Base-by-base conservation (phyloP, 1,284 basidiomycete species). In the Athelia sp. region DNA sequence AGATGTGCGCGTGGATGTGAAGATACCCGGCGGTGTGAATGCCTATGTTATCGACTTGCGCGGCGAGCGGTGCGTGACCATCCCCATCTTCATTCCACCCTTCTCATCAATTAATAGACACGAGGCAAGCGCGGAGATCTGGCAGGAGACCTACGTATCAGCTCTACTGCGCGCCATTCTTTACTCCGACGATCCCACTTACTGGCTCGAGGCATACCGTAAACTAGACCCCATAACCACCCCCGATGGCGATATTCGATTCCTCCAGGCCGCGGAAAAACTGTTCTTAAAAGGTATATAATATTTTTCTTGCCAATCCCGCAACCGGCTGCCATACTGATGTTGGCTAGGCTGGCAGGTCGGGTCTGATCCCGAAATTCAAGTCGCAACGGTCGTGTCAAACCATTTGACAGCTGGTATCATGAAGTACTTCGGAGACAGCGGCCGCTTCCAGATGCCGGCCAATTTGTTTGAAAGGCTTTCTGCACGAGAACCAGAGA, bases 141-240 rank as follows among this genome's bases (percentile, higher is more conserved):
- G 96, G 96, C 91, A 93, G 66, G 96, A 99, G 71, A 95, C 94
- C 1, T 98, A 96, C 63, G 81, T 98, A 1, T 98, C 96, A 2
- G 94, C 95, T 1, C 67, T 98, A 13, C 78, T 99, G 2, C 82
- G 96, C 17, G 82, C 95, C 1, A 93, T 98, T 49, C 78, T 97
- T 21, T 98, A 99, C 64, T 92, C 95, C 23, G 96, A 98, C 65
- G 96, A 99, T 63, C 85, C 92, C 10, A 90, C 87, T 36, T 96
- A 97, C 66, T 81, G 85, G 57, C 74, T 98, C 4, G 93, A 97
- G 17, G 93, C 94, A 8, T 98, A 95, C 66, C 86, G 97, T 58
- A 96, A 95, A 63, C 76, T 99, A 34, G 95, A 98, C 64, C 96
- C 96, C 4, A 95, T 99, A 62, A 89, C 91, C 1, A 84, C 85